Percentiles rank a stretch among this genome's conserved stretches.
Evolutionary conservation across 2,329 filamentous ascomycete genomes (phyloP).

Genomic region (Sporothrix humicola): DNA sequence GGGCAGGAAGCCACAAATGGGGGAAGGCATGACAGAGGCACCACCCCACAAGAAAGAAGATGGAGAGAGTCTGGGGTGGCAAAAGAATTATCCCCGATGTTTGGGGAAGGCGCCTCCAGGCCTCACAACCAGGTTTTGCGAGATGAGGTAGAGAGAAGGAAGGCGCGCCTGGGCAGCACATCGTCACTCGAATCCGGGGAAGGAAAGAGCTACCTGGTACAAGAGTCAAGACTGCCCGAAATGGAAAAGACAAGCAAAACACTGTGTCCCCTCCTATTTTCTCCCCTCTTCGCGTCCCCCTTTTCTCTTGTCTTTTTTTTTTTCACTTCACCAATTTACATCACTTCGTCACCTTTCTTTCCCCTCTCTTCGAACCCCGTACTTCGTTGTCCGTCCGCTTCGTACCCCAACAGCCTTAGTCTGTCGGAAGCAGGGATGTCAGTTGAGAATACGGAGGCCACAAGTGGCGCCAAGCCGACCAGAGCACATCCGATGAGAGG

Average conservation of each 20-base stretch:
- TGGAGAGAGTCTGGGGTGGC: constrained; percentile 9
- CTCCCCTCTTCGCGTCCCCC: background rate
- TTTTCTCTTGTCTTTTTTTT: background rate
- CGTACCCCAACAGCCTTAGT: background rate
- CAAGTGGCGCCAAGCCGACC: background rate
- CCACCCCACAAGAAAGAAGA: background rate
- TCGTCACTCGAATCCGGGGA: constrained; percentile 1
- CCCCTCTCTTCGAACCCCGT: background rate
- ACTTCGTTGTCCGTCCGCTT: constrained; percentile 6
- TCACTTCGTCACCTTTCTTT: background rate
- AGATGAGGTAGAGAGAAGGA: background rate
- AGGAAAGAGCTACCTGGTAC: constrained; percentile 10
- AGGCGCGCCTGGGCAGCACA: background rate
- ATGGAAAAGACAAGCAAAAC: background rate
- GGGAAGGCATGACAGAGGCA: constrained; percentile 11
- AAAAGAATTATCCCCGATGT: background rate
- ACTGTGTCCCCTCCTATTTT: background rate
- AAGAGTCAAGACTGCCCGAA: background rate
- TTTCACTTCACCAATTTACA: background rate
- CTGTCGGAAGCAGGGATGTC: constrained; percentile 17
- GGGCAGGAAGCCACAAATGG: background rate
- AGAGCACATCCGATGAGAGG: background rate
- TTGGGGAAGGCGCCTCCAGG: constrained; percentile 25
- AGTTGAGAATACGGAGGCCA: background rate
- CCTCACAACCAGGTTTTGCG: constrained; percentile 10